Evolutionary conservation across 1,284 basidiomycete genomes (phyloP).

Genomic region (Pyrrhoderma lamaoense): DNA sequence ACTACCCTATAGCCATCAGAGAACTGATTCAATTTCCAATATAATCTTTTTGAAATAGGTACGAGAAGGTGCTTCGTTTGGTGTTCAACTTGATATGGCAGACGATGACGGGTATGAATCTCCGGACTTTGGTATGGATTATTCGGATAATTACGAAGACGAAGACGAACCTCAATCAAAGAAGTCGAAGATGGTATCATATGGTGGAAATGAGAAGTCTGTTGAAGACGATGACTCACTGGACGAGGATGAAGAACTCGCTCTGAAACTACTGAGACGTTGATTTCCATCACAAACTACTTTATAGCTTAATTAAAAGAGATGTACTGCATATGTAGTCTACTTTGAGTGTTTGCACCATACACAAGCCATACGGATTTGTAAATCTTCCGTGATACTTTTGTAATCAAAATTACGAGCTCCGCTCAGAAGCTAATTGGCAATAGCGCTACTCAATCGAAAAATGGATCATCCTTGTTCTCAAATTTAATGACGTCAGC

Average conservation of each 20-base stretch:
- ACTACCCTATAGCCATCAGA: slow-evolving; percentile 8
- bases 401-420: no score
- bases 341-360: no score
- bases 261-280: slow-evolving; percentile 34
- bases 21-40: slow-evolving; percentile 12
- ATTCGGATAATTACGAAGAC: slow-evolving; percentile 39
- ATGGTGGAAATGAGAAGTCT: slow-evolving; percentile 29
- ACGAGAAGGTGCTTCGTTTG: slow-evolving; percentile 24
- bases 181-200: slow-evolving; percentile 25
- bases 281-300: no score
- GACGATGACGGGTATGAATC: slow-evolving; percentile 61
- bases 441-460: no score
- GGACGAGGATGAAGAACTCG: slow-evolving; percentile 48
- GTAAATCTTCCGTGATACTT: no score
- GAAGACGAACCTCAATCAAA: slow-evolving; percentile 30
- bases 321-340: no score
- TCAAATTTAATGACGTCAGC: no score
- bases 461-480: no score
- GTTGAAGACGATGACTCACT: slow-evolving; percentile 23
- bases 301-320: no score
- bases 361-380: no score
- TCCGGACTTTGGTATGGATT: slow-evolving; percentile 59
- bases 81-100: slow-evolving; percentile 29
- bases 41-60: slow-evolving; percentile 13
- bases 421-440: no score